phyloP scores from a whole-genome alignment of 306 rosid genomes.

The Medicago lupulina region DNA sequence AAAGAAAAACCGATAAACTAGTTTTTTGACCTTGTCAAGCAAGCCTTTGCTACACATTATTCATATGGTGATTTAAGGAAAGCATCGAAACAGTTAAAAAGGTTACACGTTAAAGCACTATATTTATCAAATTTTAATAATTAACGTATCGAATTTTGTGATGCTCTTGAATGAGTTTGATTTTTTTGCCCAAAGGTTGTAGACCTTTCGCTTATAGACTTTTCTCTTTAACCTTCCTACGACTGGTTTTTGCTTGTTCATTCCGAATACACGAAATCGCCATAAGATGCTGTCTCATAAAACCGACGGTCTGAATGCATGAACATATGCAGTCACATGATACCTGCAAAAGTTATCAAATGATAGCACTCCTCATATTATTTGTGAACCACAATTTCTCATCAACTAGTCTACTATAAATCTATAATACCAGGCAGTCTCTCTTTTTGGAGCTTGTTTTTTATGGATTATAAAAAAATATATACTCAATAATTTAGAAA shows the following conservation, averaged over 20 bases:
- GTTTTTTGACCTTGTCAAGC: too few relatives aligned
- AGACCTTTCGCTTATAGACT: conserved; percentile 23
- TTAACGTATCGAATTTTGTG: conserved; percentile 6
- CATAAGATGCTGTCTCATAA: conserved; percentile 22
- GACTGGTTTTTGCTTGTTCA: neutral
- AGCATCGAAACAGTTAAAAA: too few relatives aligned
- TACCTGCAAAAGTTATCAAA: conserved; percentile 28
- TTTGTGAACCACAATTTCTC: conserved; percentile 16
- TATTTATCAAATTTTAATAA: too few relatives aligned
- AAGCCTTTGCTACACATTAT: too few relatives aligned
- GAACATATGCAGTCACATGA: conserved; percentile 44
- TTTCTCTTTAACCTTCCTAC: conserved; percentile 32
- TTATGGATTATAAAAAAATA: too few relatives aligned
- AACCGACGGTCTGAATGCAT: conserved; percentile 18
- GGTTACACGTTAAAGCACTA: too few relatives aligned
- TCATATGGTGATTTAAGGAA: too few relatives aligned
- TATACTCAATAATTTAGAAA: too few relatives aligned
- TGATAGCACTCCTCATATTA: neutral
- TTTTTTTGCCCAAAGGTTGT: conserved; percentile 9
- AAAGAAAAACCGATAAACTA: too few relatives aligned
- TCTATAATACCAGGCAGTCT: too few relatives aligned
- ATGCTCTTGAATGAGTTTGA: conserved; percentile 2
- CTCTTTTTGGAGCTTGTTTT: too few relatives aligned
- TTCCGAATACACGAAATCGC: neutral
- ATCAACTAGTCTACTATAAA: neutral